Percentiles rank a stretch among this genome's conserved stretches.
Evolutionary conservation across 108 stramenopile genomes (phyloP).

Genomic region (Cyclotella baltica): DNA sequence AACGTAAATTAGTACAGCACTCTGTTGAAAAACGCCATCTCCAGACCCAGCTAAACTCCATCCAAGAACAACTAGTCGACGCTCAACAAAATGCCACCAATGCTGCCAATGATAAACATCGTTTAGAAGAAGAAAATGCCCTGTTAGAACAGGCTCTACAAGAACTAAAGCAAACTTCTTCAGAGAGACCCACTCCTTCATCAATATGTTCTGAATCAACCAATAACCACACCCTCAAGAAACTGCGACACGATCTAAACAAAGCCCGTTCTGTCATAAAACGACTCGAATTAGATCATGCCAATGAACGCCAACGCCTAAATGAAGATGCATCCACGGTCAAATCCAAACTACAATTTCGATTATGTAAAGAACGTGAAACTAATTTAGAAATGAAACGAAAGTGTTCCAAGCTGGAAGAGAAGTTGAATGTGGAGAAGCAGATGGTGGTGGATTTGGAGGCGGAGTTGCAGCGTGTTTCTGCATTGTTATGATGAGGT

Average conservation of each 20-base stretch:
- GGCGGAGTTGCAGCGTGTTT: background rate
- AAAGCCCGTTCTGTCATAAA: slow-evolving; percentile 8
- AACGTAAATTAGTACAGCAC: too few species aligned
- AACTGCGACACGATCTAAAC: slow-evolving; percentile 18
- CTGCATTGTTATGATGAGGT: too few species aligned
- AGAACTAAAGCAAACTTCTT: too few species aligned
- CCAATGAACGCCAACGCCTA: background rate
- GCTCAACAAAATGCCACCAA: too few species aligned
- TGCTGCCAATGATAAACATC: too few species aligned
- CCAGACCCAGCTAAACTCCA: too few species aligned
- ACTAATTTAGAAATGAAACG: slow-evolving; percentile 11
- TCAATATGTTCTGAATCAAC: too few species aligned
- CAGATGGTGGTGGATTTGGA: background rate
- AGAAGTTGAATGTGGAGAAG: slow-evolving; percentile 1
- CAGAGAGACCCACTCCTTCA: too few species aligned
- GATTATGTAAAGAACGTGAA: slow-evolving; percentile 5
- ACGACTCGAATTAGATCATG: slow-evolving; percentile 11
- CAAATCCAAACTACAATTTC: background rate
- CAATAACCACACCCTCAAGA: background rate
- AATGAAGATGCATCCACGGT: background rate
- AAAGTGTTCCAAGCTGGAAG: slow-evolving; percentile 15
- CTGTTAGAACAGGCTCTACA: too few species aligned
- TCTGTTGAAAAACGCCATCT: too few species aligned
- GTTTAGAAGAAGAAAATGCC: too few species aligned
- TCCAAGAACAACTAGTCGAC: too few species aligned